A percentile compares a stretch with the other conserved stretches of the same genome.
Evolutionary conservation across 371 early-diverging fungal species (phyloP).

Genomic region (Actinomortierella wolfii): DNA sequence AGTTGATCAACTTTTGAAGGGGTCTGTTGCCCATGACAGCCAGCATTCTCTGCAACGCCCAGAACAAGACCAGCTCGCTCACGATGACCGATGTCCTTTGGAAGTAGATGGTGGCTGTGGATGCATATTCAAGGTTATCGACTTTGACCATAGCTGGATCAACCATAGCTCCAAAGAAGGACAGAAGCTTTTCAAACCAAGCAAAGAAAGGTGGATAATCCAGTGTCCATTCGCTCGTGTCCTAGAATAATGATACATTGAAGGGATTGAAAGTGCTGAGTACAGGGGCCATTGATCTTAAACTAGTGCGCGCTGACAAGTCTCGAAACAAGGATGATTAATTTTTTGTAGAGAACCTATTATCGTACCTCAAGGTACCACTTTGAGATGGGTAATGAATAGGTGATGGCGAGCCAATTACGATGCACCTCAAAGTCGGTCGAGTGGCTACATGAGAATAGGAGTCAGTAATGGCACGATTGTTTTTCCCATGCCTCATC

Average conservation of each 20-base stretch:
- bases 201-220: constrained; percentile 99
- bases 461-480: not conserved
- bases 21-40: constrained; percentile 40
- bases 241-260: constrained; percentile 41
- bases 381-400: constrained; percentile 73
- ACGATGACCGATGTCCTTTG: constrained; percentile 85
- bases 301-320: not conserved
- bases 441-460: constrained; percentile 64
- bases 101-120: constrained; percentile 73
- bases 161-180: constrained; percentile 63
- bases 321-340: constrained; percentile 2
- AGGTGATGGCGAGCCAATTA: constrained; percentile 97
- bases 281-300: not conserved
- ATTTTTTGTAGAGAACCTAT: not conserved
- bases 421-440: constrained; percentile 99
- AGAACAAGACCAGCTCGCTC: constrained; percentile 79
- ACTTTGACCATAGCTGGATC: constrained; percentile 84
- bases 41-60: constrained; percentile 58
- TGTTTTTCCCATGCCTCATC: no score
- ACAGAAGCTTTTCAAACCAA: constrained; percentile 87
- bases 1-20: constrained; percentile 40
- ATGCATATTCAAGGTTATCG: constrained; percentile 69
- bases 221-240: constrained; percentile 93
- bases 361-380: constrained; percentile 89
- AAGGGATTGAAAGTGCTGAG: no score